Conservation (phyloP, 225 moss, liverwort and hornwort species). For the Bryum argenteum region DNA sequence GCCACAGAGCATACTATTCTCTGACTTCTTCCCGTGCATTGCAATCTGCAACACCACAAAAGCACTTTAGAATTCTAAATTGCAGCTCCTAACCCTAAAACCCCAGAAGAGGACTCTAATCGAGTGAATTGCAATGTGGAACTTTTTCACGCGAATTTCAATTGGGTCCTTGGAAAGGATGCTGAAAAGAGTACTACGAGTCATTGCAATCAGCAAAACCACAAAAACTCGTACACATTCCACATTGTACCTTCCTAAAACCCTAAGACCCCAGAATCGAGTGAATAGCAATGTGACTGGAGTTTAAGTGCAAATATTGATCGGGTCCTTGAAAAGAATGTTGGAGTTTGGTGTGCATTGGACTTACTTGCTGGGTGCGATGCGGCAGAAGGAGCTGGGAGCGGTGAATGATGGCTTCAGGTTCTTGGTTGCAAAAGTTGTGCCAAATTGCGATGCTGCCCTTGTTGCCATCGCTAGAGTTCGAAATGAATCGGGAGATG, state of each 20-base stretch:
- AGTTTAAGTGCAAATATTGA: background rate
- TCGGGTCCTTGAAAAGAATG: background rate
- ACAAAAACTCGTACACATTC: too few relatives aligned
- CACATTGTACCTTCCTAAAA: too few relatives aligned
- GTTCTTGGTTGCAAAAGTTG: background rate
- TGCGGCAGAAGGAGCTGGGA: background rate
- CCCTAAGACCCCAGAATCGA: slow-evolving; percentile 9
- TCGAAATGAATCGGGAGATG: too few relatives aligned
- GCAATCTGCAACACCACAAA: slow-evolving; percentile 22
- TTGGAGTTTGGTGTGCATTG: background rate
- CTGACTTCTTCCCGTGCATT: slow-evolving; percentile 28
- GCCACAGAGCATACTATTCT: slow-evolving; percentile 32
- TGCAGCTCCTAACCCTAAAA: slow-evolving; percentile 4
- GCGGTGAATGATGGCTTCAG: background rate
- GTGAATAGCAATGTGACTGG: slow-evolving; percentile 11
- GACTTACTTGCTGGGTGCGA: slow-evolving; percentile 35
- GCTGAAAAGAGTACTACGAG: slow-evolving; percentile 9
- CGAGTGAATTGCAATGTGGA: slow-evolving; percentile 15
- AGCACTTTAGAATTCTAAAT: too few relatives aligned
- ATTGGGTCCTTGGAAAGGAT: background rate
- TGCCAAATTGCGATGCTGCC: slow-evolving; percentile 8
- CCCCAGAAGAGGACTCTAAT: background rate
- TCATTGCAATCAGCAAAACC: too few relatives aligned
- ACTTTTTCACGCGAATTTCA: background rate
- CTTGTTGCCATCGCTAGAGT: slow-evolving; percentile 30